Conservation (phyloP, 768 basidiomycete species). For the Boletus rubroflammeus region DNA sequence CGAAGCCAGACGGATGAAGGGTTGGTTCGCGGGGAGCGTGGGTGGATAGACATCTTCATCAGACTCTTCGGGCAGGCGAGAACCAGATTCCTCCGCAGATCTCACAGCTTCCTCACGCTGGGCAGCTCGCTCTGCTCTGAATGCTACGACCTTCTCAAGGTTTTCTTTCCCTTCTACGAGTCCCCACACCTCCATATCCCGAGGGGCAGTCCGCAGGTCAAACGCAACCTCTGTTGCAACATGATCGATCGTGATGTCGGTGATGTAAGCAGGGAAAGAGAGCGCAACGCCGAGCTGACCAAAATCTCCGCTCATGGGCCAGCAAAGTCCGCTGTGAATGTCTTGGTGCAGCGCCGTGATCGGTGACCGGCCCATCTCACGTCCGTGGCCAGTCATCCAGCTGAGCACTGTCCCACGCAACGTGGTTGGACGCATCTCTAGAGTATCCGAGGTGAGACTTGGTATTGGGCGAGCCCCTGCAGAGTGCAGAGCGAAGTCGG, state of each 20-base stretch:
- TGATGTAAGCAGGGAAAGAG: constrained; percentile 51
- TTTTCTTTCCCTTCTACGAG: constrained; percentile 79
- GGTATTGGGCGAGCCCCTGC: constrained; percentile 81
- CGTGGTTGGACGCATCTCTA: constrained; percentile 57
- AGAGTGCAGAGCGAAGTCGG: constrained; percentile 85
- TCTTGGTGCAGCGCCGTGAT: constrained; percentile 88
- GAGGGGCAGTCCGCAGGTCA: constrained; percentile 78
- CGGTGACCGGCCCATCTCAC: constrained; percentile 73
- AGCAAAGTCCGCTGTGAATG: constrained; percentile 79
- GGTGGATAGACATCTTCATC: constrained; percentile 43
- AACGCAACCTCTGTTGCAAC: constrained; percentile 77
- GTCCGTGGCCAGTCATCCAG: constrained; percentile 58
- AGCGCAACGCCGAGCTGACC: constrained; percentile 86
- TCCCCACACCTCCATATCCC: constrained; percentile 89
- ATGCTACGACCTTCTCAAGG: constrained; percentile 53
- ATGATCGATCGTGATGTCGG: constrained; percentile 83
- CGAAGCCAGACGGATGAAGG: constrained; percentile 61
- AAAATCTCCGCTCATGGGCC: constrained; percentile 78
- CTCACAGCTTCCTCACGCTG: constrained; percentile 33
- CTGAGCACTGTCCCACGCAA: constrained; percentile 48
- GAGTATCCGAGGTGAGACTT: constrained; percentile 75
- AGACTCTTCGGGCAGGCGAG: constrained; percentile 15
- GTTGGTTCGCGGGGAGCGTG: constrained; percentile 44
- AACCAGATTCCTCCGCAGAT: constrained; percentile 30
- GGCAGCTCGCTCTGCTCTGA: constrained; percentile 44